Conservation (phyloP, 805 yeast genomes). For the Starmerella cellae region DNA sequence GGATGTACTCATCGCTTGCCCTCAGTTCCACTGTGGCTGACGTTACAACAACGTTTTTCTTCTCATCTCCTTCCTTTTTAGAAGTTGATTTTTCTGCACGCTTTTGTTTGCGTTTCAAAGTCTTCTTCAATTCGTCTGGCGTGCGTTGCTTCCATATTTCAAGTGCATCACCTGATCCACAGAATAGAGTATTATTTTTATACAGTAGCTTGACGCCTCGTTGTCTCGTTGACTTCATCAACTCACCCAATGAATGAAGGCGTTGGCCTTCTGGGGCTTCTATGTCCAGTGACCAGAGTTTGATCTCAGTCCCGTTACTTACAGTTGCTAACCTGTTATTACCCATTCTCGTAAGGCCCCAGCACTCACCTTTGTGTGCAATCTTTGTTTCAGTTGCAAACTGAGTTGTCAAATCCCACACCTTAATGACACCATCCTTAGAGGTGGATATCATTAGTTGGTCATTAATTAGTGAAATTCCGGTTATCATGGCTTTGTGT, state of each 20-base stretch:
- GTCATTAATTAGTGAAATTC: conserved; percentile 44
- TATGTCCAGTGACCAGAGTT: conserved; percentile 67
- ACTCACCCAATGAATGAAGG: conserved; percentile 46
- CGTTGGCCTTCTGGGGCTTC: conserved; percentile 38
- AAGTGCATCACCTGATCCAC: conserved; percentile 65
- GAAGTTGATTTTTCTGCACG: conserved; percentile 55
- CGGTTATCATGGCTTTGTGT: conserved; percentile 81
- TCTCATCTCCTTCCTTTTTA: conserved; percentile 34
- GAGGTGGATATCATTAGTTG: conserved; percentile 61
- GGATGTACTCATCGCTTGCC: conserved; percentile 38
- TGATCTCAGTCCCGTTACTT: conserved; percentile 69
- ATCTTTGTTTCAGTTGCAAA: conserved; percentile 91
- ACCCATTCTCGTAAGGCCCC: conserved; percentile 45
- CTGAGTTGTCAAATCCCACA: conserved; percentile 85
- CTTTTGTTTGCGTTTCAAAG: conserved; percentile 60
- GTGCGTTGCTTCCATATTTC: conserved; percentile 71
- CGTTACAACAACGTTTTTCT: conserved; percentile 28
- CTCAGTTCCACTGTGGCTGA: conserved; percentile 12
- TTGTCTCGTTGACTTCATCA: conserved; percentile 44
- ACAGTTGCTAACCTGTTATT: conserved; percentile 43
- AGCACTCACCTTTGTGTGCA: conserved; percentile 87
- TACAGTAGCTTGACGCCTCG: conserved; percentile 14
- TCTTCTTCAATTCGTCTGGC: conserved; percentile 64
- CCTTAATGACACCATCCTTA: conserved; percentile 80
- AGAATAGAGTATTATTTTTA: conserved; percentile 6